A percentile compares a stretch with the other conserved stretches of the same genome.
Evolutionary conservation across 305 asterid species (phyloP).

Genomic region (Caryopteris hybrid): DNA sequence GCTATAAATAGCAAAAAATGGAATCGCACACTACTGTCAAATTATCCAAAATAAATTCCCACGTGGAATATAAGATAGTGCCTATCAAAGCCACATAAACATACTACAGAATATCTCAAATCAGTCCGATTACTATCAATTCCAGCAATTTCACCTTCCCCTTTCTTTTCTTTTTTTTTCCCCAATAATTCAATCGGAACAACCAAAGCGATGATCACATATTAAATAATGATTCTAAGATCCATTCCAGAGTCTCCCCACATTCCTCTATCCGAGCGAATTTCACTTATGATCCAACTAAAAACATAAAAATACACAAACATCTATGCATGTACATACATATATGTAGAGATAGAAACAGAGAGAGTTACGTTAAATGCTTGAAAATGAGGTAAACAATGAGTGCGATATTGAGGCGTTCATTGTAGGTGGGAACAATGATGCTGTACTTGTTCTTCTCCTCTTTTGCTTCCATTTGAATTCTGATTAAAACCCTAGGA

Average conservation of each 20-base stretch:
- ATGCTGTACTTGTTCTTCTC: constrained; percentile 76
- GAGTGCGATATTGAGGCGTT: constrained; percentile 94
- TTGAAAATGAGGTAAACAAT: constrained; percentile 78
- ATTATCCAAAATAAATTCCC: background rate
- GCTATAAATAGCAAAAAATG: background rate
- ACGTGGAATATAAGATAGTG: background rate
- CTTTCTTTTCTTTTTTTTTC: background rate
- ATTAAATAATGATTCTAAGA: background rate
- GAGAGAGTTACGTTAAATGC: constrained; percentile 58
- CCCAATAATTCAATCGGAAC: background rate
- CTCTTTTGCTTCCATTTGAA: constrained; percentile 34
- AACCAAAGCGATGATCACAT: background rate
- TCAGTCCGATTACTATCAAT: constrained; percentile 3
- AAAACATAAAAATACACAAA: background rate
- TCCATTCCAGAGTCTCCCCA: background rate
- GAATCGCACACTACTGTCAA: background rate
- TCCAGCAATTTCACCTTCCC: background rate
- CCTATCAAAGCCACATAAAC: background rate
- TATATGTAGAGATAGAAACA: constrained; percentile 9
- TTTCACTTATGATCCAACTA: background rate
- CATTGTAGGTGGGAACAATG: constrained; percentile 91
- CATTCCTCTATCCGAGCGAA: background rate
- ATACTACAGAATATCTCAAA: background rate
- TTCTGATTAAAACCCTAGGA: constrained; percentile 22
- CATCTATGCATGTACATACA: background rate